Evolutionary conservation across 495 filamentous ascomycete species (phyloP).

Genomic region (Penicillium alfredii): DNA sequence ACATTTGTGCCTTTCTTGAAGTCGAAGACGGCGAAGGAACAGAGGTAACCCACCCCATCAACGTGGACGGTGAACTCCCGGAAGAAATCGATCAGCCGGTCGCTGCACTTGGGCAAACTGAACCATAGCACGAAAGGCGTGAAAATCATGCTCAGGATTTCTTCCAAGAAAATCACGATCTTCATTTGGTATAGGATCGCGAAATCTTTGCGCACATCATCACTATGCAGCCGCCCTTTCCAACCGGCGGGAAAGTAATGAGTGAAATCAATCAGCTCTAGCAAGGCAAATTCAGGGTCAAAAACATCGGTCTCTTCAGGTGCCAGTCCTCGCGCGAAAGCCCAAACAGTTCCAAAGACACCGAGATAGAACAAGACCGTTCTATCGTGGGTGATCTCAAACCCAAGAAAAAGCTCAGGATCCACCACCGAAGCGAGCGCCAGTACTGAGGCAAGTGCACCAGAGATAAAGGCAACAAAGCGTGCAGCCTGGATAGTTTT

Average conservation of each 20-base stretch:
- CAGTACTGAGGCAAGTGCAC: conserved; percentile 78
- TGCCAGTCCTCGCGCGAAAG: conserved; percentile 67
- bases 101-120: conserved; percentile 81
- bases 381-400: conserved; percentile 80
- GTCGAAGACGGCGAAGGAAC: conserved; percentile 96
- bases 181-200: conserved; percentile 82
- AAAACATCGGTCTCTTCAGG: conserved; percentile 86
- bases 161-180: conserved; percentile 83
- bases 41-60: conserved; percentile 91
- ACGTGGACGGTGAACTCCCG: conserved; percentile 96
- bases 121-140: conserved; percentile 87
- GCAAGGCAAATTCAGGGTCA: conserved; percentile 83
- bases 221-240: conserved; percentile 82
- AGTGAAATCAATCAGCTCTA: conserved; percentile 82
- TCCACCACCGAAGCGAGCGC: conserved; percentile 76
- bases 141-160: conserved; percentile 84
- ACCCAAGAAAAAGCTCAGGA: conserved; percentile 82
- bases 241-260: conserved; percentile 85
- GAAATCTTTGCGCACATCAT: conserved; percentile 80
- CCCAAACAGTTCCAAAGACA: conserved; percentile 71
- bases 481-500: conserved; percentile 77
- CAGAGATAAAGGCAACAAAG: conserved; percentile 81
- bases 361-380: conserved; percentile 78
- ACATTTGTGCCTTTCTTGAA: conserved; percentile 78
- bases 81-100: conserved; percentile 95